phyloP scores from a whole-genome alignment of 495 filamentous ascomycete species.

The Daldinia decipiens region DNA sequence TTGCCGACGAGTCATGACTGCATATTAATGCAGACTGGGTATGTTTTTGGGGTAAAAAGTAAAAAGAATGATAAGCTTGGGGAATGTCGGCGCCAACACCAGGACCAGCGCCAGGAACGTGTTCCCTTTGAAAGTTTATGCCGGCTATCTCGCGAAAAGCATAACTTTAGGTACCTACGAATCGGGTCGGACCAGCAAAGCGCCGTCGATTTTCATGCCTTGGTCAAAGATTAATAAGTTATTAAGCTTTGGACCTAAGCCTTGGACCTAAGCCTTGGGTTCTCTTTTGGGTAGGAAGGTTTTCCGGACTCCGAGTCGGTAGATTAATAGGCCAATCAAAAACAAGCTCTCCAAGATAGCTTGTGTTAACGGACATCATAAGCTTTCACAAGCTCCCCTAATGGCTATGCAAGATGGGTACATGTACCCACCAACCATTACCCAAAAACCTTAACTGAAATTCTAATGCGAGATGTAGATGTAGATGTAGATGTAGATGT shows the following conservation, averaged over 20 bases:
- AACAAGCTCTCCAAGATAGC: not conserved
- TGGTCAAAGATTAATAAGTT: constrained; percentile 1
- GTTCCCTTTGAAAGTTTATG: constrained; percentile 14
- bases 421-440: constrained; percentile 11
- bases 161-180: no score
- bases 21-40: constrained; percentile 15
- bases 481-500: constrained; percentile 14
- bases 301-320: constrained; percentile 7
- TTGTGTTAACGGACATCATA: not conserved
- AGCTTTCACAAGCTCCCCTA: not conserved
- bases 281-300: not conserved
- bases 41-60: constrained; percentile 16
- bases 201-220: constrained; percentile 9
- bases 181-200: constrained; percentile 18
- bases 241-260: not conserved
- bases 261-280: not conserved
- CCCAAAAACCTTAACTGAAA: constrained; percentile 12
- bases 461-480: constrained; percentile 22
- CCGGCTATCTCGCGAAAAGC: constrained; percentile 15
- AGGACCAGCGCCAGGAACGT: constrained; percentile 23
- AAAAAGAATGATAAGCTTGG: constrained; percentile 3
- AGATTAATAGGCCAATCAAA: constrained; percentile 19
- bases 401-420: constrained; percentile 13
- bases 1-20: constrained; percentile 20
- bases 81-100: not conserved